Conservation (phyloP, 2,329 filamentous ascomycete genomes). For the Knufia fluminis region DNA sequence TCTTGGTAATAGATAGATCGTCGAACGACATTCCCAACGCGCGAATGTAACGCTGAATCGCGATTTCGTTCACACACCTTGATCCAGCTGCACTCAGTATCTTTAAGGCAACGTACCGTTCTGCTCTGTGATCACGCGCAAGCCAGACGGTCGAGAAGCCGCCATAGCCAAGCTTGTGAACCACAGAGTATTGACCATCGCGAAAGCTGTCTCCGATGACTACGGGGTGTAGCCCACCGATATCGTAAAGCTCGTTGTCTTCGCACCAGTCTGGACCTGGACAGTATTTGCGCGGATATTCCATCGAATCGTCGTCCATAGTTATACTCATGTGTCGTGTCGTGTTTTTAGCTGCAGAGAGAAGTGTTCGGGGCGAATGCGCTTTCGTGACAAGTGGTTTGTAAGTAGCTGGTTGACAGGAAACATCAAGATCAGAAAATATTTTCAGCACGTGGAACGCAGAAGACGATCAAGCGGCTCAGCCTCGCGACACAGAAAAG, state of each 20-base stretch:
- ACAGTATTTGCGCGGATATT: neutral
- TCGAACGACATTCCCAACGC: neutral
- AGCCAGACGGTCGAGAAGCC: constrained; percentile 9
- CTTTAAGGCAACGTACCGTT: constrained; percentile 12
- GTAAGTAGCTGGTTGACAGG: no score
- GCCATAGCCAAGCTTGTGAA: constrained; percentile 12
- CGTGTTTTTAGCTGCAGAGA: no score
- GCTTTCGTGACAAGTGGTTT: no score
- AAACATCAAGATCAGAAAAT: no score
- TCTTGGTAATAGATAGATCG: constrained; percentile 22
- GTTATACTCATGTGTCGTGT: no score
- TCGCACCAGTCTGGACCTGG: neutral
- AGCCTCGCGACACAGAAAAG: no score
- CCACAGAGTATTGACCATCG: constrained; percentile 12
- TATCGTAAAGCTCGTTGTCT: constrained; percentile 24
- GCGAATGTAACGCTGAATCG: neutral
- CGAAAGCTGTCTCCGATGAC: constrained; percentile 24
- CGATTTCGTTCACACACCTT: neutral
- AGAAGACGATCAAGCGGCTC: no score
- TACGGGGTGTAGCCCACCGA: constrained; percentile 28
- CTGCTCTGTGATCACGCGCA: neutral
- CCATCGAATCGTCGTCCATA: no score
- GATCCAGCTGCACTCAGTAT: constrained; percentile 7
- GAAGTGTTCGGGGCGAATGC: no score
- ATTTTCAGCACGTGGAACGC: no score